phyloP scores from a whole-genome alignment of 176 grass and related monocot species.

The Phoenix dactylifera region DNA sequence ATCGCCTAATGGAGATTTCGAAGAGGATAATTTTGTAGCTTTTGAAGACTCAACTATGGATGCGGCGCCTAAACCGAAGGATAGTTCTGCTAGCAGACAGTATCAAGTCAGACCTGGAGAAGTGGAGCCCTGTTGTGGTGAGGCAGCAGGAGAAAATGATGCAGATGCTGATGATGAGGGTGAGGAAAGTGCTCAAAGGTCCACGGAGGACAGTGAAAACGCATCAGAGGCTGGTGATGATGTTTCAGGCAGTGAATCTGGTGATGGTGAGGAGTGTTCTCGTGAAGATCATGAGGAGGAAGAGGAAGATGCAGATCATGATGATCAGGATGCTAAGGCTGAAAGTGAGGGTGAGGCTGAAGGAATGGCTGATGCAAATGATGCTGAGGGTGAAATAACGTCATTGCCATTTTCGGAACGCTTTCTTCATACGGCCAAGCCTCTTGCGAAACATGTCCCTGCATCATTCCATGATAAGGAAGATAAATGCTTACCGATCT shows the following conservation, averaged over 20 bases:
- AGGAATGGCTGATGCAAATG: slow-evolving; percentile 51
- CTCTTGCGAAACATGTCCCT: slow-evolving; percentile 75
- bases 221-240: slow-evolving; percentile 90
- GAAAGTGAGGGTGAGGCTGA: slow-evolving; percentile 97
- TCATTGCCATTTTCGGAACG: slow-evolving; percentile 60
- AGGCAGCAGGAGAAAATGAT: slow-evolving; percentile 70
- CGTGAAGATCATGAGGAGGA: slow-evolving; percentile 92
- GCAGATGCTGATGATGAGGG: slow-evolving; percentile 83
- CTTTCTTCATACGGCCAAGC: slow-evolving; percentile 67
- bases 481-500: slow-evolving; percentile 50
- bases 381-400: slow-evolving; percentile 55
- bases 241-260: slow-evolving; percentile 86
- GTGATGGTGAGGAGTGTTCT: slow-evolving; percentile 79
- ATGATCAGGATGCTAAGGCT: slow-evolving; percentile 66
- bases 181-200: slow-evolving; percentile 84
- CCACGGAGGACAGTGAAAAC: slow-evolving; percentile 91
- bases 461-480: slow-evolving; percentile 52
- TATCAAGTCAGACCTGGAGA: slow-evolving; percentile 44
- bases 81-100: slow-evolving; percentile 40
- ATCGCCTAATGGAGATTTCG: slow-evolving; percentile 90
- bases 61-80: slow-evolving; percentile 38
- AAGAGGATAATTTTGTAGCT: slow-evolving; percentile 80
- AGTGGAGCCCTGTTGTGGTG: slow-evolving; percentile 32
- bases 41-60: slow-evolving; percentile 41
- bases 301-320: slow-evolving; percentile 79